Percentiles rank a stretch among this genome's conserved stretches.
Evolutionary conservation across 2,329 filamentous ascomycete species (phyloP).

Genomic region (Daldinia sp.): DNA sequence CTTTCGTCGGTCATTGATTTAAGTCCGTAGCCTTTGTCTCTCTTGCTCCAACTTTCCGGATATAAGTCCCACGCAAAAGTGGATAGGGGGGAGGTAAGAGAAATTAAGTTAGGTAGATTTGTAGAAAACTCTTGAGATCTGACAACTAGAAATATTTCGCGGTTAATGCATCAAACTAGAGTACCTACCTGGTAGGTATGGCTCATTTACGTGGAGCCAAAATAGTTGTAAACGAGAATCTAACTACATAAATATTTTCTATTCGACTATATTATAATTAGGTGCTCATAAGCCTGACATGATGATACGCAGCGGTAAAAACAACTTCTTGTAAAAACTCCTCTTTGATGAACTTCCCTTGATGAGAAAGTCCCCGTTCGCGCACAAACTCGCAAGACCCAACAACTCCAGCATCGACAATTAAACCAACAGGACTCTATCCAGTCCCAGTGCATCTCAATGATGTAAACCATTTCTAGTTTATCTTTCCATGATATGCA

Average conservation of each 20-base stretch:
- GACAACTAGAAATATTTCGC: too few species aligned
- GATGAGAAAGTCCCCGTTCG: constrained; percentile 2
- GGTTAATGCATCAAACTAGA: too few species aligned
- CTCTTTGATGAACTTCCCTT: constrained; percentile 3
- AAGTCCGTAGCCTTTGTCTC: constrained; percentile 35
- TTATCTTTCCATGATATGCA: constrained; percentile 17
- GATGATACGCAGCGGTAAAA: background rate
- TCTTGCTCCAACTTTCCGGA: constrained; percentile 24
- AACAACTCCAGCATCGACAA: background rate
- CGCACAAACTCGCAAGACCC: background rate
- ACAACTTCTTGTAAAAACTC: background rate
- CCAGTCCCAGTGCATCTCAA: constrained; percentile 2
- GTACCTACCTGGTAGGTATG: too few species aligned
- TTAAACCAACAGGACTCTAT: constrained; percentile 14
- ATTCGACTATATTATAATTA: background rate
- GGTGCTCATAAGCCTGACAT: background rate
- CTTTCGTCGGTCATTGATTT: constrained; percentile 45
- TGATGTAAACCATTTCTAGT: background rate
- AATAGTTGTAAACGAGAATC: too few species aligned
- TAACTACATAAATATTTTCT: too few species aligned
- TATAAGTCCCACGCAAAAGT: constrained; percentile 26
- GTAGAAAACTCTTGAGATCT: too few species aligned
- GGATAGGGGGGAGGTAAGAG: background rate
- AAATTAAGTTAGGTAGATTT: background rate
- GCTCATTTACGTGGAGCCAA: too few species aligned